phyloP scores from a whole-genome alignment of 2,329 filamentous ascomycete genomes.

The Fusarium caatingaense region DNA sequence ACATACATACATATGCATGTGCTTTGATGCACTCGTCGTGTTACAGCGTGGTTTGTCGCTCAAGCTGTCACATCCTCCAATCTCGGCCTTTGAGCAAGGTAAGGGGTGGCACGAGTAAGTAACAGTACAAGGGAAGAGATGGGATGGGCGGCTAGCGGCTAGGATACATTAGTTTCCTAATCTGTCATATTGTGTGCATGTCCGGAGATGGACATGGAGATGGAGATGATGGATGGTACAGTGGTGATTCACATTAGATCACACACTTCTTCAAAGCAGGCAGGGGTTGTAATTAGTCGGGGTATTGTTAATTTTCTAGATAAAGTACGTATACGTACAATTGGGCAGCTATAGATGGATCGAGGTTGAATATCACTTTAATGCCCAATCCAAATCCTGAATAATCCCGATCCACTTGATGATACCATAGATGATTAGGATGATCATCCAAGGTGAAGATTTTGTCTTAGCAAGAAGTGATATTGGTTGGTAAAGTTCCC shows the following conservation, averaged over 20 bases:
- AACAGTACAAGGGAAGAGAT: background rate
- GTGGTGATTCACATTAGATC: conserved; percentile 28
- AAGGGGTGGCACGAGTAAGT: conserved; percentile 26
- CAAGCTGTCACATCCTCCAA: conserved; percentile 37
- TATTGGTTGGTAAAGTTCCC: conserved; percentile 2
- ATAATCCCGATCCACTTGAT: conserved; percentile 2
- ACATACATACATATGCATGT: conserved; percentile 22
- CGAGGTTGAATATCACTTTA: conserved; percentile 1
- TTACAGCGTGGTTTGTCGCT: conserved; percentile 21
- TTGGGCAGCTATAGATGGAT: conserved; percentile 25
- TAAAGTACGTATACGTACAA: background rate
- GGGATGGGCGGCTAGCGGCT: conserved; percentile 27
- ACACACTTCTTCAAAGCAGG: conserved; percentile 21
- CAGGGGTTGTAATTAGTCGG: conserved; percentile 20
- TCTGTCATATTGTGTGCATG: conserved; percentile 31
- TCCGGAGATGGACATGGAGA: conserved; percentile 4
- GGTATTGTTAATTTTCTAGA: background rate
- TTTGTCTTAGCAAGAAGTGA: background rate
- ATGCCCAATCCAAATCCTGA: conserved; percentile 7
- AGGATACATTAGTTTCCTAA: conserved; percentile 26
- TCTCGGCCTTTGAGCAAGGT: conserved; percentile 15
- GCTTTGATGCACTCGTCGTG: conserved; percentile 19
- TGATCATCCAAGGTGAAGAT: background rate
- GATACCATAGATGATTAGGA: background rate
- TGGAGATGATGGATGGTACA: background rate